These are phyloP conservation scores for Botrytis fabae DNA, from an alignment of 2,329 filamentous ascomycete genomes.

Conservation along the genomic window DNA sequence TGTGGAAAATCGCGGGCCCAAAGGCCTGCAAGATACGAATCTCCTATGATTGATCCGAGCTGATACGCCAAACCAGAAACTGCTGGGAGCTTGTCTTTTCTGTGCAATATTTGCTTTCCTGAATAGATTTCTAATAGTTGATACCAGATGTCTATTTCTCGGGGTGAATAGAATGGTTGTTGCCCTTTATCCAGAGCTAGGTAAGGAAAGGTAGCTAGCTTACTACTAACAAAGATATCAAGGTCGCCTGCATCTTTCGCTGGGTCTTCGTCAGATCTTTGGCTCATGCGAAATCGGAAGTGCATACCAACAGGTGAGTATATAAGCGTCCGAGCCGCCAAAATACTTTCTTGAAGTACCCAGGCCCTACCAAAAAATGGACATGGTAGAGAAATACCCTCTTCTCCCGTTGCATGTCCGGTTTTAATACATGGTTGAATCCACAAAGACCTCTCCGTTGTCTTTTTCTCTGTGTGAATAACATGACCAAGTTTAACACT, in stretches of 20 bases:
- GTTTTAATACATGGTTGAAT: neutral
- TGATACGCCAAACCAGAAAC: neutral
- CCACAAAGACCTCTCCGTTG: neutral
- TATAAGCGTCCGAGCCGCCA: neutral
- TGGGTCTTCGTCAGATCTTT: neutral
- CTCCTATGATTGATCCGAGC: neutral
- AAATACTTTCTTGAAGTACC: conserved; percentile 11
- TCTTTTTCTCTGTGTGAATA: neutral
- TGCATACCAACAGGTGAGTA: neutral
- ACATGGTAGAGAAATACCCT: neutral
- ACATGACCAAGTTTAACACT: neutral
- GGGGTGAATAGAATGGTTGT: neutral
- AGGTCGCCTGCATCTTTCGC: neutral
- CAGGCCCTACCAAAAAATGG: neutral
- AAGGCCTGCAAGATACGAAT: conserved; percentile 1
- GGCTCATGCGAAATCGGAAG: neutral
- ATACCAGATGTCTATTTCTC: neutral
- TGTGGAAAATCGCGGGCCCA: neutral
- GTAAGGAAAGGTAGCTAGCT: neutral
- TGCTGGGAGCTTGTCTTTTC: conserved; percentile 5
- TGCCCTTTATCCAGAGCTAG: neutral
- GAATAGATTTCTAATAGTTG: neutral
- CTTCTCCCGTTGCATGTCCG: neutral
- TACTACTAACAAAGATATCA: neutral
- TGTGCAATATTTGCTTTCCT: neutral